These are phyloP conservation scores for Trifolium pratense DNA, from an alignment of 306 rosid genomes.

Conservation along the genomic window DNA sequence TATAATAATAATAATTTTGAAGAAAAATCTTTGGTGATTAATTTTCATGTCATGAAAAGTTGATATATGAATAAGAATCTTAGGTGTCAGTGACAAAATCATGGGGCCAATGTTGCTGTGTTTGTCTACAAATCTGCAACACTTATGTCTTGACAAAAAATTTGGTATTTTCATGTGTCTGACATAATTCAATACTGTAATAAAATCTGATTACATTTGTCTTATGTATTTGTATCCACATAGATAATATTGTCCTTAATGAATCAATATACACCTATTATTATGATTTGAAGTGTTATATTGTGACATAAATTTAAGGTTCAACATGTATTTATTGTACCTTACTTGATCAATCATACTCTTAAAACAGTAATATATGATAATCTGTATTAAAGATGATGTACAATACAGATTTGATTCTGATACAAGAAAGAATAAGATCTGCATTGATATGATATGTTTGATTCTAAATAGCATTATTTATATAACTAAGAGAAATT, in stretches of 20 bases:
- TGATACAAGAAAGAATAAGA: conserved; percentile 49
- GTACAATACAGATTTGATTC: conserved; percentile 31
- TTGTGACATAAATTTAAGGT: conserved; percentile 28
- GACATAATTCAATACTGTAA: conserved; percentile 44
- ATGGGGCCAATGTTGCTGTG: conserved; percentile 64
- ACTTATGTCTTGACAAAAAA: conserved; percentile 51
- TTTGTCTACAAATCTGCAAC: conserved; percentile 67
- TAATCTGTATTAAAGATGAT: conserved; percentile 25
- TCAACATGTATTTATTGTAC: conserved; percentile 38
- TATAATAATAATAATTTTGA: conserved; percentile 55
- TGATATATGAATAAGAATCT: conserved; percentile 46
- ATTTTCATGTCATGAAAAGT: conserved; percentile 51
- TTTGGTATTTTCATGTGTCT: conserved; percentile 49
- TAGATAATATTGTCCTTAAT: conserved; percentile 33
- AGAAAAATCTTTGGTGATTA: conserved; percentile 53
- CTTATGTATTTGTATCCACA: conserved; percentile 41
- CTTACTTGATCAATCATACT: conserved; percentile 25
- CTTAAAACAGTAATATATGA: conserved; percentile 9
- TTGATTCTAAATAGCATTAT: conserved; percentile 40
- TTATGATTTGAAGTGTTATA: conserved; percentile 45
- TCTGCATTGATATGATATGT: conserved; percentile 45
- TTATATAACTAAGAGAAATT: background rate
- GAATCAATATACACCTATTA: conserved; percentile 38
- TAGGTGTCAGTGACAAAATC: conserved; percentile 65
- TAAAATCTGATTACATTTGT: conserved; percentile 47